Evolutionary conservation across 208 protist genomes (phyloP).

Genomic region (Wallacemonas sp.): DNA sequence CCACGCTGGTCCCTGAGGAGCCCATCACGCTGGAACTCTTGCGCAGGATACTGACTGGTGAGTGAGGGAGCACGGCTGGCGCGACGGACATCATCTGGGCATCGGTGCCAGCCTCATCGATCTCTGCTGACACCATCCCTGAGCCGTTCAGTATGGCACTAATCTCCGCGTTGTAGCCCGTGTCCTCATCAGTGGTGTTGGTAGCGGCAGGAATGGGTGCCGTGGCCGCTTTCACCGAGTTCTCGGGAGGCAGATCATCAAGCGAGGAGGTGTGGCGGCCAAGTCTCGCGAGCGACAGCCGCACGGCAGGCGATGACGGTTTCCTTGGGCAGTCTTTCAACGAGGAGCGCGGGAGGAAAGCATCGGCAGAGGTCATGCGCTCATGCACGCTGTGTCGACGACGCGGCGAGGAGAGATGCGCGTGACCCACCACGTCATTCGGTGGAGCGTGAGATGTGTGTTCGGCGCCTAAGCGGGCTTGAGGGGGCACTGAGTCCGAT

Average conservation of each 20-base stretch:
- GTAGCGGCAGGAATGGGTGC: not conserved
- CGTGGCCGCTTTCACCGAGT: not conserved
- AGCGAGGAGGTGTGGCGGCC: not conserved
- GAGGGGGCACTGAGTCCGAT: too few species aligned
- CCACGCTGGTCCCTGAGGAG: not conserved
- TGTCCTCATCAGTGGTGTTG: not conserved
- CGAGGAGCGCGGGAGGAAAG: too few species aligned
- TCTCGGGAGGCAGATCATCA: not conserved
- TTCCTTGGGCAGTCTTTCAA: too few species aligned
- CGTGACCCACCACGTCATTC: not conserved
- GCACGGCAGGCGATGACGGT: too few species aligned
- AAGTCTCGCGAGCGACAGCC: not conserved
- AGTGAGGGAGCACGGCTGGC: not conserved
- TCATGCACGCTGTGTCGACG: not conserved
- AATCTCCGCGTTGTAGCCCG: not conserved
- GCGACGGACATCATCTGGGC: not conserved
- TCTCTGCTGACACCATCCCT: not conserved
- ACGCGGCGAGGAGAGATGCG: not conserved
- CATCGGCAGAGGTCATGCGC: not conserved
- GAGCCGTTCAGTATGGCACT: not conserved
- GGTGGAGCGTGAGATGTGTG: too few species aligned
- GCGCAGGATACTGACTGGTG: not conserved
- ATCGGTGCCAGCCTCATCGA: not conserved
- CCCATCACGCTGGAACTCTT: not conserved
- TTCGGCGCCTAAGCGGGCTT: not conserved